phyloP scores from a whole-genome alignment of 73 alveolate species.

The Paramecium tetraurelia region DNA sequence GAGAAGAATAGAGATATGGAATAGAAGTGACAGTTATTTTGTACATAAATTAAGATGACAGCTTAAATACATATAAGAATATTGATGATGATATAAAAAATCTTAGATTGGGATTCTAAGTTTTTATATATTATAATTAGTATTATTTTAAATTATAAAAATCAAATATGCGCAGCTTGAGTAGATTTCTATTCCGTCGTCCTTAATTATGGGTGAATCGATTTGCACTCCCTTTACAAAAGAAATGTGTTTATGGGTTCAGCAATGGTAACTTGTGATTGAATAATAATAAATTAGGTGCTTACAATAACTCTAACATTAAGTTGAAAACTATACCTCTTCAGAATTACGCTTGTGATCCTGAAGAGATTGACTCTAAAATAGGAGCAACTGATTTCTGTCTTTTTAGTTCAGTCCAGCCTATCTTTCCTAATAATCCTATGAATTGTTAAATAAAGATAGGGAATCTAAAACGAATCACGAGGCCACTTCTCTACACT shows the following conservation, averaged over 20 bases:
- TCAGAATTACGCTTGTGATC: constrained; percentile 18
- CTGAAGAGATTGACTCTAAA: constrained; percentile 9
- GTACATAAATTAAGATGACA: too few relatives aligned
- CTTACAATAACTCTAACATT: not conserved
- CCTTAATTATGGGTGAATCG: not conserved
- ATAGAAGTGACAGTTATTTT: too few relatives aligned
- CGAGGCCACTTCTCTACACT: constrained; percentile 19
- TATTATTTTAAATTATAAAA: not conserved
- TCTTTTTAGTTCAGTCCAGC: constrained; percentile 45
- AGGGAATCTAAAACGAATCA: constrained; percentile 5
- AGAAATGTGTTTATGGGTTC: not conserved
- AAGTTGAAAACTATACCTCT: constrained; percentile 44
- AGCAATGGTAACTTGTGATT: not conserved
- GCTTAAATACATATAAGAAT: too few relatives aligned
- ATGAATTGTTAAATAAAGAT: constrained; percentile 49
- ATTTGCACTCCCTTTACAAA: not conserved
- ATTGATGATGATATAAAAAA: too few relatives aligned
- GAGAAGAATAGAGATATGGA: too few relatives aligned
- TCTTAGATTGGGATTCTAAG: not conserved
- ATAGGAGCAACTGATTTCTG: not conserved
- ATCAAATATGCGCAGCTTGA: not conserved
- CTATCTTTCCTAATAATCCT: constrained; percentile 51
- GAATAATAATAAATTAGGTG: not conserved
- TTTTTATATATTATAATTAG: not conserved
- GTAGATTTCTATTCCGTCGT: not conserved